Base-by-base conservation (phyloP, 352 stramenopile genomes). In the Blastocystis sp. region DNA sequence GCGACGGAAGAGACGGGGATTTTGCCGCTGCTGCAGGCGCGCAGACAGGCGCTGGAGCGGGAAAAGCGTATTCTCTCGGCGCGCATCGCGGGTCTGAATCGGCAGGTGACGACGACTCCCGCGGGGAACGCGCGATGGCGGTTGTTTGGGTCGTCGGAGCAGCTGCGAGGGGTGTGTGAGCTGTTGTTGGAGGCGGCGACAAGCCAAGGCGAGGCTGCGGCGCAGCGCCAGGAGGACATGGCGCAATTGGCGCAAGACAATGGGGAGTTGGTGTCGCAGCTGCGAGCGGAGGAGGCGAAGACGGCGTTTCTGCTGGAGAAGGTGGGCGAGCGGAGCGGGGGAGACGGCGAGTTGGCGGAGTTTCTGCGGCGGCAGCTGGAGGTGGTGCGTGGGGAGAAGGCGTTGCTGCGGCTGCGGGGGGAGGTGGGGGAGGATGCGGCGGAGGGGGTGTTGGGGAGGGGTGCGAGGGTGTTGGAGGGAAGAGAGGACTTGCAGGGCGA, bases 331-430 rank as follows among this genome's bases (percentile, higher is more conserved):
- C 24, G 32, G 24, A 24, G 29, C 40, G 61, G 38, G 18, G 34
- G 67, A 32, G n/a, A 32, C n/a, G 27, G 40, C 11, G 67, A 78
- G 32, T 27, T 78, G 24, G 44, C 36, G 4, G 24, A 78, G 18
- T 78, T 78, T 27, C 67, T 78, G 7, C 67, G 57, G 48, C 56
- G 53, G 18, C 67, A 78, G 24, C 32, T 78, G 67, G 67, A 78
- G 44, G 49, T 78, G 24, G 49, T 11, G 4, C 0, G 29, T 21
- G 38, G 6, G 9, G 29, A 6, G 27, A 3, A n/a, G 11, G 49
- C 18, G 49, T 18, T 24, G 6, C 21, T 34, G 24, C 36, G 57
- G 67, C 38, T 78, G 24, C 53, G 57, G 36, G 36, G 44, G 34
- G 67, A 78, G 27, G 67, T 59, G 32, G 53, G 57, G 38, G 27